Conservation (phyloP, 2,329 filamentous ascomycete species). For the Scleromitrula shiraiana region DNA sequence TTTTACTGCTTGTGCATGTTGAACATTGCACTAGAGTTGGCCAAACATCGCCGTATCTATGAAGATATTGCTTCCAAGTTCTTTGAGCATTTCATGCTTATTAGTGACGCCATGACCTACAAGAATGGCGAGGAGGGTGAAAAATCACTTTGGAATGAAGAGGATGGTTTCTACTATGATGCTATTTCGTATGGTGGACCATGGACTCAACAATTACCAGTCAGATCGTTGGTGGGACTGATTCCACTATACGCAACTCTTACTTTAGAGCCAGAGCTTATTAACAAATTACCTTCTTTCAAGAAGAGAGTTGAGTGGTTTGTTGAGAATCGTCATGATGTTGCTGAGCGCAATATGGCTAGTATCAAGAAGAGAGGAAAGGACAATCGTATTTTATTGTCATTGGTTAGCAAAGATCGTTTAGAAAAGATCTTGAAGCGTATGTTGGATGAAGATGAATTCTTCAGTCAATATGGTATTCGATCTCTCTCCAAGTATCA, state of each 20-base stretch:
- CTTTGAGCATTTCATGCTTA: constrained; percentile 97
- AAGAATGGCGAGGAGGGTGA: constrained; percentile 62
- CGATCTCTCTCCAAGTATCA: constrained; percentile 88
- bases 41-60: constrained; percentile 90
- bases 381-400: constrained; percentile 77
- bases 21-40: constrained; percentile 90
- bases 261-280: constrained; percentile 86
- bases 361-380: constrained; percentile 88
- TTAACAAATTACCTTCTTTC: constrained; percentile 86
- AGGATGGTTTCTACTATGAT: constrained; percentile 97
- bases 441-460: constrained; percentile 93
- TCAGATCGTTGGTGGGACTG: constrained; percentile 83
- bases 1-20: constrained; percentile 97
- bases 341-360: constrained; percentile 89
- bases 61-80: constrained; percentile 98
- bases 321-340: constrained; percentile 74
- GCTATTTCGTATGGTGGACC: constrained; percentile 94
- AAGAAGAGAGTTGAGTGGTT: constrained; percentile 94
- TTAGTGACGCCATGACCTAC: constrained; percentile 94
- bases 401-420: constrained; percentile 89
- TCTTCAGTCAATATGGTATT: constrained; percentile 83
- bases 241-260: constrained; percentile 90
- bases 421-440: constrained; percentile 79
- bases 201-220: constrained; percentile 85
- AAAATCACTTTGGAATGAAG: constrained; percentile 88